Conservation (phyloP, 2,329 filamentous ascomycete species). For the Coniochaeta sp. region DNA sequence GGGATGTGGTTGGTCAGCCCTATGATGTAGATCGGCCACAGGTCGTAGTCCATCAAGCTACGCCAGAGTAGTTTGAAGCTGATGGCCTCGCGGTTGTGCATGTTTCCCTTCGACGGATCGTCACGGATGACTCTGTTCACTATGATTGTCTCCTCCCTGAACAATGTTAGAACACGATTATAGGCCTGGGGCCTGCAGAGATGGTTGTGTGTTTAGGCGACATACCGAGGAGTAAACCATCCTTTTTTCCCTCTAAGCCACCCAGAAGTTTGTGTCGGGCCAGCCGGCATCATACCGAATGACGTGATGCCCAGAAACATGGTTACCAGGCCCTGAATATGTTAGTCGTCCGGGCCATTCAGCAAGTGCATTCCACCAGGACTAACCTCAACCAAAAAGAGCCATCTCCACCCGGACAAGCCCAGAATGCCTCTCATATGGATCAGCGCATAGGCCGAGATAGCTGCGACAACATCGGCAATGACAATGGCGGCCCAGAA, state of each 20-base stretch:
- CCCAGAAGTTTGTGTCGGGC: constrained; percentile 30
- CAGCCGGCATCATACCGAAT: constrained; percentile 39
- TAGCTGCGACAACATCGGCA: constrained; percentile 21
- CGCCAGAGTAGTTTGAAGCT: constrained; percentile 37
- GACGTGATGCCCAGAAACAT: constrained; percentile 32
- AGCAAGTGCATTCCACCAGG: not conserved
- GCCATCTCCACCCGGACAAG: constrained; percentile 31
- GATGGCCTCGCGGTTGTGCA: constrained; percentile 52
- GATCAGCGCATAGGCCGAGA: constrained; percentile 25
- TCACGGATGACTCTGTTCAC: constrained; percentile 50
- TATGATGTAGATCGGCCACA: constrained; percentile 48
- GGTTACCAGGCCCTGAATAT: constrained; percentile 9
- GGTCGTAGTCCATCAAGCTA: constrained; percentile 44
- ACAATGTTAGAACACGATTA: not conserved
- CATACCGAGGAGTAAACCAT: constrained; percentile 42
- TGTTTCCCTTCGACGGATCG: constrained; percentile 47
- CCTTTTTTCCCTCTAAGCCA: constrained; percentile 34
- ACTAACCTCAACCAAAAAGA: constrained; percentile 44
- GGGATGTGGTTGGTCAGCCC: constrained; percentile 41
- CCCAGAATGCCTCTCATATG: constrained; percentile 22
- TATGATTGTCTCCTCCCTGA: constrained; percentile 44
- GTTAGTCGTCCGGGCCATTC: constrained; percentile 10
- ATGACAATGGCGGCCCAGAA: constrained; percentile 23
- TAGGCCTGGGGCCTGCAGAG: not conserved
- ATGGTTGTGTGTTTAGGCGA: not conserved